Base-by-base conservation (phyloP, 2,329 filamentous ascomycete genomes). In the Ilyonectria robusta region DNA sequence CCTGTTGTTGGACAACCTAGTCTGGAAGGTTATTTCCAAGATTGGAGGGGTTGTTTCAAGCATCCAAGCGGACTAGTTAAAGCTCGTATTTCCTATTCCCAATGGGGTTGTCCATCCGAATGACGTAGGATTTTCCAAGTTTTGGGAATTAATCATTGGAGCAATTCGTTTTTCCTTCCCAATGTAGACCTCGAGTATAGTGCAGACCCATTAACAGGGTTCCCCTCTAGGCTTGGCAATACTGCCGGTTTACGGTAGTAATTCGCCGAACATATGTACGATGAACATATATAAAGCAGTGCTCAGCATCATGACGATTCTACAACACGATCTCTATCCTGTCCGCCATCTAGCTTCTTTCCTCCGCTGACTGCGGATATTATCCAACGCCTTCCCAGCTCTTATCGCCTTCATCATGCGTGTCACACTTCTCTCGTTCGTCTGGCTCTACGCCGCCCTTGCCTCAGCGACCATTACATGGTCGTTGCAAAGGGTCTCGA, bases 381-480 rank as follows among this genome's bases (percentile, higher is more conserved):
- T 15, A 35, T 21, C 50, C 50, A 35, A 53, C n/a, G 40, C 7
- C 40, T 42, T 3, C 8, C 6, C 21, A 3, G 10, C 44, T 15
- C 8, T 5, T 19, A 10, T 13, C n/a, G 9, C 19, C 9, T 21
- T 6, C 17, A 60, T 3, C 17, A 84, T 84, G 82, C 81, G 76
- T 35, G 68, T 80, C 68, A 76, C 78, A 50, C 51, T 80, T 29
- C 51, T 78, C 51, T 59, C 77, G 9, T 66, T 78, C 40, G 61
- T 76, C 17, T 68, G 77, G 62, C 69, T 67, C 10, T 81, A 74
- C 66, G 75, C 76, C 59, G 77, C 78, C 31, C 66, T 75, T 15
- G 77, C 78, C 42, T 81, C 81, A 0, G 82, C 77, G 10, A 74
- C 79, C 6, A 73, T 85, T 33, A 82, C 73, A 47, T 86, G 79